Evolutionary conservation across 257 asterid species (phyloP).

Genomic region (Capsicum pubescens): DNA sequence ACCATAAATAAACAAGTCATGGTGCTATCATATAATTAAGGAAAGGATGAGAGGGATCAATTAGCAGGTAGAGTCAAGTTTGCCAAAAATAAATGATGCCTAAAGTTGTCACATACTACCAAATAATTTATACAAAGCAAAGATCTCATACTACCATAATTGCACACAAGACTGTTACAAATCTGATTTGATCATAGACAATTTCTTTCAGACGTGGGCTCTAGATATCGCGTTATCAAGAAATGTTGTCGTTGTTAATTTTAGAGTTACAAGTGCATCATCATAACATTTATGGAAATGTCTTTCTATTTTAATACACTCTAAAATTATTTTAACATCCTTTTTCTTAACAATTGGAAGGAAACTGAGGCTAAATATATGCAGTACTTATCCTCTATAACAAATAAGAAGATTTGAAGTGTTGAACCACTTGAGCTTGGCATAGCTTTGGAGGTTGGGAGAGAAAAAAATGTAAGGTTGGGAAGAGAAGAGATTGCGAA

Average conservation of each 20-base stretch:
- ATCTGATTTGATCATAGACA: slow-evolving; percentile 22
- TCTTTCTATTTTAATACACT: neutral
- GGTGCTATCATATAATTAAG: too few relatives aligned
- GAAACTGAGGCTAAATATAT: slow-evolving; percentile 20
- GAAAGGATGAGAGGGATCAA: too few relatives aligned
- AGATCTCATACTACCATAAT: too few relatives aligned
- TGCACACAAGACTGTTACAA: too few relatives aligned
- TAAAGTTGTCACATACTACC: too few relatives aligned
- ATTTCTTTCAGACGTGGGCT: slow-evolving; percentile 31
- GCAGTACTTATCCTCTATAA: neutral
- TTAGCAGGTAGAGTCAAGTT: too few relatives aligned
- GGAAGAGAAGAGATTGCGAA: too few relatives aligned
- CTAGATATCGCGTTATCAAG: neutral
- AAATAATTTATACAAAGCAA: too few relatives aligned
- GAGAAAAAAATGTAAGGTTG: neutral
- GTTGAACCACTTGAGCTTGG: slow-evolving; percentile 24
- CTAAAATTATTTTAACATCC: neutral
- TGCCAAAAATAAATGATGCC: too few relatives aligned
- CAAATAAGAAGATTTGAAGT: neutral
- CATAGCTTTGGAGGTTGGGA: neutral
- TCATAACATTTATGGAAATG: neutral
- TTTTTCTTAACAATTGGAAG: slow-evolving; percentile 27
- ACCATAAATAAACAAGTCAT: too few relatives aligned
- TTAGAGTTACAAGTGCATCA: neutral
- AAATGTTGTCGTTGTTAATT: neutral